Evolutionary conservation across 2,329 filamentous ascomycete species (phyloP).

Genomic region (Phaeophleospora eucalypticola): DNA sequence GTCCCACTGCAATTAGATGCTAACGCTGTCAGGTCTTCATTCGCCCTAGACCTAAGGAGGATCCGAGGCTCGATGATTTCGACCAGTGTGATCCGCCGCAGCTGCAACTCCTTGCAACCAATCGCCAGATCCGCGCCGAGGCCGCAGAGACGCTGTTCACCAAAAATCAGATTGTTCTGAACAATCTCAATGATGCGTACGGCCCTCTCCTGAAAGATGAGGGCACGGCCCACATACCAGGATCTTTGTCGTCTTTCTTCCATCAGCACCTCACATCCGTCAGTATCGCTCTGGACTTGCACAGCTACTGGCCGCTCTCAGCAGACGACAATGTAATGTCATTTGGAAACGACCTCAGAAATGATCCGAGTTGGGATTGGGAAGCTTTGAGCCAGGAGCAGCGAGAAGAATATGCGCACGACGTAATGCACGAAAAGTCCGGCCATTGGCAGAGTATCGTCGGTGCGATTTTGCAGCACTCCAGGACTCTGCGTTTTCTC

Average conservation of each 20-base stretch:
- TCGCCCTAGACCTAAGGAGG: not conserved
- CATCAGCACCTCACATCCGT: not conserved
- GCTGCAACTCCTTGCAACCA: not conserved
- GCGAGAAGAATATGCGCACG: too few species aligned
- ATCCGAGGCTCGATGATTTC: not conserved
- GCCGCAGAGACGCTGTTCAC: not conserved
- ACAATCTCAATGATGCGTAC: not conserved
- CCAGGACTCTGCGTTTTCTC: not conserved
- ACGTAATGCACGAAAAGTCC: too few species aligned
- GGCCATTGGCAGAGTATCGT: not conserved
- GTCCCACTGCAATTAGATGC: too few species aligned
- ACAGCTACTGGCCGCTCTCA: not conserved
- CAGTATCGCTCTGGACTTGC: not conserved
- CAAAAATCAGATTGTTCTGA: not conserved
- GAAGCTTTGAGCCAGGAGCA: too few species aligned
- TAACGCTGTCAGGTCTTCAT: not conserved
- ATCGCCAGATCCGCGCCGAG: not conserved
- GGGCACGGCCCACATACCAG: not conserved
- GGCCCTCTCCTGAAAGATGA: too few species aligned
- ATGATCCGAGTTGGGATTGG: too few species aligned
- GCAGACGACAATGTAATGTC: not conserved
- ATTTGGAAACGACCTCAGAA: too few species aligned
- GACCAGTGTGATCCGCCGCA: not conserved
- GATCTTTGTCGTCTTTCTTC: not conserved
- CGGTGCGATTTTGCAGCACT: not conserved